Evolutionary conservation across 345 rosid genomes (phyloP), one percentile per base, ranked within the genome.

Genomic region (Angophora floribunda): DNA sequence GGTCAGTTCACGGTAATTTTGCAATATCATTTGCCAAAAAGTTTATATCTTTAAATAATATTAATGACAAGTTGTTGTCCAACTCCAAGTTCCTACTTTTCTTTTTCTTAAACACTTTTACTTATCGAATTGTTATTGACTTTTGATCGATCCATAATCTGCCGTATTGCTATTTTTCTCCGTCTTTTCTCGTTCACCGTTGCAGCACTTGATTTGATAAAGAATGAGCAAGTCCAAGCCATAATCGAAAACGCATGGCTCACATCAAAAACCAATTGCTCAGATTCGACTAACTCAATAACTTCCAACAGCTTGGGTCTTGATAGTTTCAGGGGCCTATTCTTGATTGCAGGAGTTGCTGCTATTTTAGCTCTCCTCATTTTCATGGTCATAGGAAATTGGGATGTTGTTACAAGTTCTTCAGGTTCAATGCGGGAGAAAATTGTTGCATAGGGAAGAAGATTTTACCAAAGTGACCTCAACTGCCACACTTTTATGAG

Each of bases 211-310:
- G 24, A 53, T 53, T 10, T 53, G 59, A 53, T 53, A 53, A 53
- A 53, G 24, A 53, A 53, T 53, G 21, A 53, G 59, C 59, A 53
- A 53, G 59, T 53, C 59, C 59, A 53, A 53, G 59, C 59, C 0
- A 19, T 53, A 63, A 63, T 63, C 1, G 75, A n/a, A 63, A 63
- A 28, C 1, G 4, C 17, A 2, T 63, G 75, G 75, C 15, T 63
- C 13, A 3, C 75, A n/a, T 6, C 75, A 6, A 0, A 63, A 63
- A n/a, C 75, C 4, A n/a, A n/a, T 4, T n/a, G 17, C 75, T 9
- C 0, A 2, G 19, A n/a, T 13, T 63, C 19, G 4, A n/a, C 17
- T 28, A 6, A 3, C 70, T n/a, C 36, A 3, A 7, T 0, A 13
- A 13, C 75, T 63, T n/a, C 75, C 2, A 13, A 63, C 9, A 4